phyloP scores from a whole-genome alignment of 2,329 filamentous ascomycete species.

The Xylaria polymorpha region DNA sequence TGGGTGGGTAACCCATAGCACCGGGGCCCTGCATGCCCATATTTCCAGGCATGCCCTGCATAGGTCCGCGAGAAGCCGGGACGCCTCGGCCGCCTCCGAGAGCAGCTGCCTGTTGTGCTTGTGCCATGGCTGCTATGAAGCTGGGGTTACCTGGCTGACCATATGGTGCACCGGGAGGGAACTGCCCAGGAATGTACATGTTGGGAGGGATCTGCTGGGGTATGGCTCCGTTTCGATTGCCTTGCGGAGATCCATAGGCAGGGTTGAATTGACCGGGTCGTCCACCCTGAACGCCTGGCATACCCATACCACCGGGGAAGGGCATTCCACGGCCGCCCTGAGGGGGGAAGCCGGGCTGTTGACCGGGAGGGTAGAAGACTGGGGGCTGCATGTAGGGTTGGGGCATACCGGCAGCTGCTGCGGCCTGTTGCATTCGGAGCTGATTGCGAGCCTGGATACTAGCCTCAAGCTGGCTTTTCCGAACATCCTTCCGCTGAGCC shows the following conservation, averaged over 20 bases:
- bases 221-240: constrained; percentile 81
- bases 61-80: constrained; percentile 75
- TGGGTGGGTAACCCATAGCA: constrained; percentile 67
- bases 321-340: constrained; percentile 73
- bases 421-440: constrained; percentile 96
- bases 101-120: constrained; percentile 70
- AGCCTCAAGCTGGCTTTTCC: constrained; percentile 98
- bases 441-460: constrained; percentile 99
- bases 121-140: constrained; percentile 82
- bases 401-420: constrained; percentile 88
- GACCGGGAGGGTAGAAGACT: constrained; percentile 90
- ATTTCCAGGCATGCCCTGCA: constrained; percentile 80
- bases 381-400: constrained; percentile 88
- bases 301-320: constrained; percentile 70
- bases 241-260: constrained; percentile 84
- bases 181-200: constrained; percentile 86
- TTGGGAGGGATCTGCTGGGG: constrained; percentile 89
- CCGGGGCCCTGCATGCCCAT: constrained; percentile 66
- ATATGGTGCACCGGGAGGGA: constrained; percentile 81
- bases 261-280: constrained; percentile 85
- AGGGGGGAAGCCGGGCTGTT: constrained; percentile 77
- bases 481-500: constrained; percentile 99
- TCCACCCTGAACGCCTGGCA: constrained; percentile 80
- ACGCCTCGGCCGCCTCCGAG: constrained; percentile 70
- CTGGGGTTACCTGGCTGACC: constrained; percentile 83